Conservation (phyloP, 1,284 basidiomycete genomes). For the Cryptococcus sp. region DNA sequence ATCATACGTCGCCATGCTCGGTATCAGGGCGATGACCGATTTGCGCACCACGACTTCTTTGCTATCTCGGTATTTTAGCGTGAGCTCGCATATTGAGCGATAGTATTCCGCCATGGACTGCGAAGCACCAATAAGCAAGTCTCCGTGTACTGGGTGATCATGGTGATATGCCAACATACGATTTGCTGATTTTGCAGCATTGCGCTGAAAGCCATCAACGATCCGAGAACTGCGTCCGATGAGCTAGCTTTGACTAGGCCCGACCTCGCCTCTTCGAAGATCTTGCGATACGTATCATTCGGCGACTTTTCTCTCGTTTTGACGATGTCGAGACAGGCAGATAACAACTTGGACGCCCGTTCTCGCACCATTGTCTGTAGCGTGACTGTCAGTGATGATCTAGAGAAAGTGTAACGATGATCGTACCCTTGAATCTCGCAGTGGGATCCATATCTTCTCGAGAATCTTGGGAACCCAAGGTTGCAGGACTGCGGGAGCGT, state of each 20-base stretch:
- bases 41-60: slow-evolving; percentile 83
- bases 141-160: slow-evolving; percentile 17
- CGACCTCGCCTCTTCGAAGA: slow-evolving; percentile 83
- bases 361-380: slow-evolving; percentile 69
- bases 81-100: slow-evolving; percentile 84
- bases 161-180: slow-evolving; percentile 56
- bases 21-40: slow-evolving; percentile 91
- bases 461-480: slow-evolving; percentile 82
- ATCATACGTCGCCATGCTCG: slow-evolving; percentile 91
- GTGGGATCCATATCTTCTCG: slow-evolving; percentile 84
- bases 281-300: slow-evolving; percentile 65
- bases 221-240: slow-evolving; percentile 86
- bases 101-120: slow-evolving; percentile 95
- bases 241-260: slow-evolving; percentile 75
- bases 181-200: slow-evolving; percentile 90
- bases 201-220: slow-evolving; percentile 87
- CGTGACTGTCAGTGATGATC: background rate
- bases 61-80: slow-evolving; percentile 84
- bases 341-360: slow-evolving; percentile 84
- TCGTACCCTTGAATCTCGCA: slow-evolving; percentile 76
- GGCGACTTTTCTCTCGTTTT: slow-evolving; percentile 57
- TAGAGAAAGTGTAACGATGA: background rate
- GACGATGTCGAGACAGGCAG: slow-evolving; percentile 84
- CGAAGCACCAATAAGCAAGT: slow-evolving; percentile 4
- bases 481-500: slow-evolving; percentile 82